Evolutionary conservation across 148 eudicot genomes (phyloP).

Genomic region (Euryodendron excelsum): DNA sequence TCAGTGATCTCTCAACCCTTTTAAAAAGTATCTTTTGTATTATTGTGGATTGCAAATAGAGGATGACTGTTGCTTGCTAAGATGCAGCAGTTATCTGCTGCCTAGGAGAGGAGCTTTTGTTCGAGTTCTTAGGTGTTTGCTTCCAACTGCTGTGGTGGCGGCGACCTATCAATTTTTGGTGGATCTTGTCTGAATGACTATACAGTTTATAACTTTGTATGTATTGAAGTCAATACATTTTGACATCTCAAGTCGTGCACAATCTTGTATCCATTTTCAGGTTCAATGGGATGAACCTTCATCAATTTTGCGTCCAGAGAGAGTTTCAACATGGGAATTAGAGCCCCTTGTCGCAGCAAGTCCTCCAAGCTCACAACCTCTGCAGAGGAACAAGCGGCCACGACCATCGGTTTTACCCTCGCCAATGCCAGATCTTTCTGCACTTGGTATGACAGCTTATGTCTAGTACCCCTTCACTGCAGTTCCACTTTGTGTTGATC

Average conservation of each 20-base stretch:
- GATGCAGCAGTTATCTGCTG: no score
- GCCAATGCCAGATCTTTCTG: conserved; percentile 49
- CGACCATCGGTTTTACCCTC: conserved; percentile 57
- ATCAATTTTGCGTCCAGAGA: conserved; percentile 73
- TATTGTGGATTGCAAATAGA: neutral
- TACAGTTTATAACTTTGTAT: neutral
- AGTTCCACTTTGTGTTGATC: neutral
- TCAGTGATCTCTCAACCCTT: neutral
- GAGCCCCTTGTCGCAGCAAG: conserved; percentile 71
- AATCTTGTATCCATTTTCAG: conserved; percentile 31
- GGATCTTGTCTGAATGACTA: neutral
- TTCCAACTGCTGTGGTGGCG: no score
- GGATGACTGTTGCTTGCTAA: no score
- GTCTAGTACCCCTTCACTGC: neutral
- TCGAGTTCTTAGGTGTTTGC: no score
- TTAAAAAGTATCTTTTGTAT: no score
- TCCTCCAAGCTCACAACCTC: conserved; percentile 56
- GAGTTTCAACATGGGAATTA: conserved; percentile 91
- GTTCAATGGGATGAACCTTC: conserved; percentile 99
- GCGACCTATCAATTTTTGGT: neutral
- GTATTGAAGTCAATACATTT: no score
- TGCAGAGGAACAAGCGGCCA: conserved; percentile 60
- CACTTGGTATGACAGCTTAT: conserved; percentile 44
- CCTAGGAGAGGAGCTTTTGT: no score
- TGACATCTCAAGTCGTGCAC: neutral